Conservation (phyloP, 1,284 basidiomycete genomes). For the Naganishia liquefaciens region DNA sequence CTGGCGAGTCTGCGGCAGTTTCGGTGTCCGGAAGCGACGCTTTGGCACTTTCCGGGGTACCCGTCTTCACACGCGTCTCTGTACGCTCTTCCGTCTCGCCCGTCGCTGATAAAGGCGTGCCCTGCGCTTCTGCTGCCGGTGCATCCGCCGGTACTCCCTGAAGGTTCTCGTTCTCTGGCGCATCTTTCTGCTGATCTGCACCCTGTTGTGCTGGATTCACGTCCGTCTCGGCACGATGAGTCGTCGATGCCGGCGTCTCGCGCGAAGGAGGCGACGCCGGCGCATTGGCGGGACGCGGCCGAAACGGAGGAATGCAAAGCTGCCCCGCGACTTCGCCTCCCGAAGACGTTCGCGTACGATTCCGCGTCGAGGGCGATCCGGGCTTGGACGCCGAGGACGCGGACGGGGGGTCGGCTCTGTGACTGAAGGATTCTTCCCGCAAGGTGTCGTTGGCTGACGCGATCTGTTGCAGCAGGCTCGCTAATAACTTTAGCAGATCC, state of each 20-base stretch:
- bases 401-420: not conserved
- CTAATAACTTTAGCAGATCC: slow-evolving; percentile 82
- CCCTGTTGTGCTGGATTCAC: not conserved
- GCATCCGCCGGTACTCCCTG: not conserved
- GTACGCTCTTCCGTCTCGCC: no score
- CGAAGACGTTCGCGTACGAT: slow-evolving; percentile 11
- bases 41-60: no score
- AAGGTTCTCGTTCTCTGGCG: not conserved
- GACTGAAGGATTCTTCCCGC: slow-evolving; percentile 39
- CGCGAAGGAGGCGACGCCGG: not conserved
- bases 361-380: slow-evolving; percentile 12
- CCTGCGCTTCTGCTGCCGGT: not conserved
- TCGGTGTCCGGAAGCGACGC: not conserved
- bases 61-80: not conserved
- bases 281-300: slow-evolving; percentile 33
- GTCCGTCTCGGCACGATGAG: not conserved
- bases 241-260: not conserved
- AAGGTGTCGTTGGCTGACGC: slow-evolving; percentile 81
- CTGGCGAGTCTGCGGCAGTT: not conserved
- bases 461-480: slow-evolving; percentile 84
- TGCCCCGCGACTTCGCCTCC: slow-evolving; percentile 17
- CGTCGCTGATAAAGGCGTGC: not conserved
- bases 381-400: not conserved
- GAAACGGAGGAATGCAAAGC: slow-evolving; percentile 34
- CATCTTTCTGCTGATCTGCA: not conserved